Conservation (phyloP, 495 filamentous ascomycete genomes). For the Cladorrhinum samala region DNA sequence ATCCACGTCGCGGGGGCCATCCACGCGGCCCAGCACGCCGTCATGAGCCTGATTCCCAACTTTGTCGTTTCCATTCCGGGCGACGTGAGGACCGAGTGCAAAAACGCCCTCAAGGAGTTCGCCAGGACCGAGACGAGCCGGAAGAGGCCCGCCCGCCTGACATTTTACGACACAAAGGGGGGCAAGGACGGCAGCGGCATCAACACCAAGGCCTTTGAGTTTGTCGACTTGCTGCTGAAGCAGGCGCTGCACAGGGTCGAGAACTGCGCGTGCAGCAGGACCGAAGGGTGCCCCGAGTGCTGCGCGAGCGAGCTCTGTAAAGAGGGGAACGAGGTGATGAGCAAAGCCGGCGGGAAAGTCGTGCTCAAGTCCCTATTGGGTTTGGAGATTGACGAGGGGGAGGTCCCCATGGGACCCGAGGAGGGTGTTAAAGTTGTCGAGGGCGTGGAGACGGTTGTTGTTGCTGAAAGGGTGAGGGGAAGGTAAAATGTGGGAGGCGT, state of each 20-base stretch:
- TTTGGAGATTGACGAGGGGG: conserved; percentile 68
- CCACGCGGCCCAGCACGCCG: conserved; percentile 88
- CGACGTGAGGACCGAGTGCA: conserved; percentile 92
- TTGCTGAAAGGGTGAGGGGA: conserved; percentile 54
- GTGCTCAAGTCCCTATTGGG: conserved; percentile 70
- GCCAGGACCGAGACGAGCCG: conserved; percentile 46
- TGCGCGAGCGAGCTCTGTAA: conserved; percentile 80
- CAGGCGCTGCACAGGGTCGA: conserved; percentile 76
- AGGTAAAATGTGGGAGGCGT: not conserved
- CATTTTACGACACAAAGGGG: conserved; percentile 92
- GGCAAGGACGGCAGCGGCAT: conserved; percentile 79
- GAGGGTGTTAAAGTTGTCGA: conserved; percentile 51
- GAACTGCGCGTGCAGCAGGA: conserved; percentile 52
- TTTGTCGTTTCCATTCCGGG: conserved; percentile 80
- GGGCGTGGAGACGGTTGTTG: conserved; percentile 79
- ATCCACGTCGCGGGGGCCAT: conserved; percentile 87
- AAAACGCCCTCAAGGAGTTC: conserved; percentile 70
- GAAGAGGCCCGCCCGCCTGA: conserved; percentile 83
- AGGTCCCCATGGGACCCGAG: conserved; percentile 74
- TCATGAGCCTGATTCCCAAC: conserved; percentile 79
- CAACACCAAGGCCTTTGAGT: conserved; percentile 87
- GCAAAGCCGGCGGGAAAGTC: conserved; percentile 79
- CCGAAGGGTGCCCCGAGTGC: conserved; percentile 77
- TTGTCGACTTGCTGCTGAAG: conserved; percentile 68
- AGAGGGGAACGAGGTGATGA: conserved; percentile 87